These are phyloP conservation scores for Aspergillus texensis DNA, from an alignment of 2,329 filamentous ascomycete genomes.

Conservation along the genomic window DNA sequence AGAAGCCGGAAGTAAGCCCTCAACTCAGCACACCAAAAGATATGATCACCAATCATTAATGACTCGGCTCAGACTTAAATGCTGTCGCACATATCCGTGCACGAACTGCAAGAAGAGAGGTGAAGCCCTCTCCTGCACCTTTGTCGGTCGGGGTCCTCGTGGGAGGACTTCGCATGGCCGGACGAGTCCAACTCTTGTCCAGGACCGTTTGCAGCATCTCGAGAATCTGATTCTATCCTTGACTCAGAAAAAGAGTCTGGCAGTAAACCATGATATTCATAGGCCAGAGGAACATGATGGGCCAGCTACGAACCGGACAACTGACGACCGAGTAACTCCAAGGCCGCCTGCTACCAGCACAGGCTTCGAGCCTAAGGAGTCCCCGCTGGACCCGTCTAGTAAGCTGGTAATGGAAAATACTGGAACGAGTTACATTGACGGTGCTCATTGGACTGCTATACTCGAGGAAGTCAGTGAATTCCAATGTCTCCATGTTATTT, in stretches of 20 bases:
- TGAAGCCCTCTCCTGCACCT: conserved; percentile 35
- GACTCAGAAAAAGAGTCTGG: conserved; percentile 30
- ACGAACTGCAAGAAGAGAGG: conserved; percentile 37
- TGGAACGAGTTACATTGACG: conserved; percentile 40
- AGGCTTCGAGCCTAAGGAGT: conserved; percentile 15
- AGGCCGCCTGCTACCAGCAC: conserved; percentile 15
- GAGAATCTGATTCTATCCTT: conserved; percentile 41
- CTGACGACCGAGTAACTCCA: background rate
- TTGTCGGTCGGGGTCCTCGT: conserved; percentile 38
- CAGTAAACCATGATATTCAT: conserved; percentile 4
- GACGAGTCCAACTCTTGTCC: conserved; percentile 32
- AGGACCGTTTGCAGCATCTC: conserved; percentile 40
- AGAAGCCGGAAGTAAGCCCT: conserved; percentile 37
- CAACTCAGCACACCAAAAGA: background rate
- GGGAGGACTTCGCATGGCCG: conserved; percentile 30
- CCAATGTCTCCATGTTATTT: background rate
- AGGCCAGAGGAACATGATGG: background rate
- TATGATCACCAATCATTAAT: background rate
- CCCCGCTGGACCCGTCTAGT: conserved; percentile 28
- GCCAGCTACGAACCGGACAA: background rate
- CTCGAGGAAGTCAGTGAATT: conserved; percentile 36
- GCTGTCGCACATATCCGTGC: conserved; percentile 40
- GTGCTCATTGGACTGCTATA: conserved; percentile 41
- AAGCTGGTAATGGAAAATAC: conserved; percentile 34
- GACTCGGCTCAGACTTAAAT: conserved; percentile 33